Conservation (phyloP, 2,329 filamentous ascomycete genomes). For the Alternaria panax region DNA sequence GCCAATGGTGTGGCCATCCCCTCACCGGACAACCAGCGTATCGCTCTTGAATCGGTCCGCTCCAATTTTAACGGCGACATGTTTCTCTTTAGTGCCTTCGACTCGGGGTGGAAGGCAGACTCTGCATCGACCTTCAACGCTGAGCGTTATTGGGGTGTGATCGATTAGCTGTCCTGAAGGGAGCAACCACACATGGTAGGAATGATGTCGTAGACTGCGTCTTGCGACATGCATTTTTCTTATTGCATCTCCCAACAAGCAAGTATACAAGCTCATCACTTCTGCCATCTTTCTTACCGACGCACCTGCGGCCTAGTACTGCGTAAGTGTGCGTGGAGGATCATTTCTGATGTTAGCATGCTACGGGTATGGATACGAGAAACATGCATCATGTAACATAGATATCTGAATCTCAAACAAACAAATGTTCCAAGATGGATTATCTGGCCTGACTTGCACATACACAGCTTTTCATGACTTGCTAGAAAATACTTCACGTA, state of each 20-base stretch:
- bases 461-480: background rate
- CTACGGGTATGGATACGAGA: constrained; percentile 12
- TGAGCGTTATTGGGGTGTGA: constrained; percentile 77
- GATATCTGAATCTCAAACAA: constrained; percentile 34
- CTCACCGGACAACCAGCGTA: constrained; percentile 68
- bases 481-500: background rate
- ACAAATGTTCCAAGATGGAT: constrained; percentile 7
- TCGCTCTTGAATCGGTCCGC: constrained; percentile 71
- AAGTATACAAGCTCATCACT: constrained; percentile 21
- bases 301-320: constrained; percentile 24
- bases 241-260: constrained; percentile 9
- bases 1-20: constrained; percentile 74
- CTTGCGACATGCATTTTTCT: constrained; percentile 4
- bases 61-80: constrained; percentile 65
- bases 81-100: constrained; percentile 80
- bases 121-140: constrained; percentile 68
- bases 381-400: constrained; percentile 39
- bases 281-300: constrained; percentile 22
- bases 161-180: constrained; percentile 20
- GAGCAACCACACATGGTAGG: background rate
- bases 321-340: constrained; percentile 16
- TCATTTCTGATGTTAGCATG: constrained; percentile 37
- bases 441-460: background rate
- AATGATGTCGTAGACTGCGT: background rate
- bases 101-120: constrained; percentile 80